A percentile compares a stretch with the other conserved stretches of the same genome.
These are phyloP conservation scores for Penicillium sclerotiorum DNA, from an alignment of 2,329 filamentous ascomycete genomes.

Conservation along the genomic window DNA sequence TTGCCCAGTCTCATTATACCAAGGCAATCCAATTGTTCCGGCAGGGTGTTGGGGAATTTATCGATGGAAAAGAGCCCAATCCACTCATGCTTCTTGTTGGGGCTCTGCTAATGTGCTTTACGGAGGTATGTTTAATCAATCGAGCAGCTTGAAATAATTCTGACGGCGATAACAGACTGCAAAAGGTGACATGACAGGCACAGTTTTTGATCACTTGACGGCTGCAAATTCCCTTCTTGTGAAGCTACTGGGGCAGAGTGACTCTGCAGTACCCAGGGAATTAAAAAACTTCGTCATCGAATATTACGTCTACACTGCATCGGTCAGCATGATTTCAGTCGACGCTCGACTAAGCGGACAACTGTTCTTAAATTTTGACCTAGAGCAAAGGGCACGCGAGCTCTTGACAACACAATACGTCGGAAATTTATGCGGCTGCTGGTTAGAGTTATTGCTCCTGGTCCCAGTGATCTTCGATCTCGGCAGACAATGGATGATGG, in stretches of 20 bases:
- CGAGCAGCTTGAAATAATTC: not conserved
- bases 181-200: conserved; percentile 51
- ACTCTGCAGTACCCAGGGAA: conserved; percentile 38
- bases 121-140: conserved; percentile 42
- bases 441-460: conserved; percentile 33
- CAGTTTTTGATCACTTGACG: conserved; percentile 50
- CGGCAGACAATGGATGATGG: conserved; percentile 38
- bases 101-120: conserved; percentile 51
- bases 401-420: conserved; percentile 30
- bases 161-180: conserved; percentile 32
- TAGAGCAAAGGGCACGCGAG: conserved; percentile 42
- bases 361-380: conserved; percentile 43
- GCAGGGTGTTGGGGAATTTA: conserved; percentile 32
- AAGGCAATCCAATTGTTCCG: conserved; percentile 34
- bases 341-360: conserved; percentile 33
- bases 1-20: conserved; percentile 34
- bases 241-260: conserved; percentile 38
- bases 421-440: conserved; percentile 35
- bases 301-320: conserved; percentile 53
- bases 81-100: conserved; percentile 48
- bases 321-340: conserved; percentile 53
- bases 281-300: conserved; percentile 52
- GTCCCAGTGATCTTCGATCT: conserved; percentile 36
- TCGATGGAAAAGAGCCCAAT: conserved; percentile 34
- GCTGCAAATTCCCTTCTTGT: conserved; percentile 49